Evolutionary conservation across 306 rosid genomes (phyloP), one percentile per base, ranked within the genome.

Genomic region (Hylodesmum podocarpum): DNA sequence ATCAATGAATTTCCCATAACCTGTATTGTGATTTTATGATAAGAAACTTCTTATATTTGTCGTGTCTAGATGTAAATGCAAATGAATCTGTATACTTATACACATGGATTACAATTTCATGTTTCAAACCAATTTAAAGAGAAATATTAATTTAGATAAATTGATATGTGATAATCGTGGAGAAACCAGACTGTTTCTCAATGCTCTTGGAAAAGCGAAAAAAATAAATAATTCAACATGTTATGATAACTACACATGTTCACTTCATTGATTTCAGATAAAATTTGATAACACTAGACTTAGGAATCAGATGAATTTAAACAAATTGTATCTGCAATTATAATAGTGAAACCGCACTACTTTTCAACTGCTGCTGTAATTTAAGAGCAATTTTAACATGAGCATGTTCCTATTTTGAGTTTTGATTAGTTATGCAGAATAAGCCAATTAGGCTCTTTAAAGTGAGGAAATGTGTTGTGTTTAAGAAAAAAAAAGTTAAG

Each of bases 41-140:
- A 10, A 68, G 61, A 49, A 49, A 28, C 34, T 19, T 3, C 12
- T 39, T 19, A 44, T 29, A 29, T 37, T 68, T 33, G 12, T 15
- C 29, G 9, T 33, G 10, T 69, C 58, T 63, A 61, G 72, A 63
- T 53, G 76, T 14, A 64, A 74, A 69, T 69, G 36, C 14, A 80
- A 59, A n/a, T 28, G 37, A 14, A 14, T 36, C 36, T 62, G 64
- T 63, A 22, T 25, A 40, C 37, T 14, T 15, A 29, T 54, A 22
- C 16, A 41, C 41, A n/a, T 46, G 36, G 34, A 22, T 39, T 29
- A 41, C 54, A 41, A 4, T 24, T 41, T 27, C 44, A 73, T 34
- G 50, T 6, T 50, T 51, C 39, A 50, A 36, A 13, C 19, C 9
- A 39, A 72, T 22, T 72, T 51, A 37, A 37, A 54, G 7, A 28